Conservation (phyloP, 106 monocot species). For the Hemerocallis citrina region DNA sequence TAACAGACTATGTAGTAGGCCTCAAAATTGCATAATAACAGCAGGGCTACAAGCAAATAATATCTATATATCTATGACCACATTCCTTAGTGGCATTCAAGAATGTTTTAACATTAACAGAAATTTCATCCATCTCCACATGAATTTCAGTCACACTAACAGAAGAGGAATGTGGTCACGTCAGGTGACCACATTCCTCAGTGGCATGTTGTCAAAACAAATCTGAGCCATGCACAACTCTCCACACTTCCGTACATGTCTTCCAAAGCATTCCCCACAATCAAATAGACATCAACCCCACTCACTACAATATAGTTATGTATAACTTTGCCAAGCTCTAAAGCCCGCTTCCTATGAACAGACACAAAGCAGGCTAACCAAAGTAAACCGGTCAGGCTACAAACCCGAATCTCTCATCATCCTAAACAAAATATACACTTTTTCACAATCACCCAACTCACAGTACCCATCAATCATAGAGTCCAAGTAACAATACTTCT, state of each 20-base stretch:
- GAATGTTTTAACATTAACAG: too few species aligned
- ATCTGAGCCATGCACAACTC: slow-evolving; percentile 18
- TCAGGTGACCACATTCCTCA: slow-evolving; percentile 47
- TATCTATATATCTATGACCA: too few species aligned
- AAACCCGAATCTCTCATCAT: slow-evolving; percentile 32
- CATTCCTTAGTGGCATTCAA: too few species aligned
- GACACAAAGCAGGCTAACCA: slow-evolving; percentile 47
- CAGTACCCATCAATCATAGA: slow-evolving; percentile 65
- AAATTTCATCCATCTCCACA: too few species aligned
- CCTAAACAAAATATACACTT: slow-evolving; percentile 28
- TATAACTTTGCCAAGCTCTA: slow-evolving; percentile 24
- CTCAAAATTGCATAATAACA: too few species aligned
- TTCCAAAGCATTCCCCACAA: slow-evolving; percentile 51
- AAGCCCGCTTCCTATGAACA: slow-evolving; percentile 25
- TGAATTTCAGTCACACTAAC: too few species aligned
- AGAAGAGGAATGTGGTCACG: too few species aligned
- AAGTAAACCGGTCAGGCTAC: slow-evolving; percentile 47
- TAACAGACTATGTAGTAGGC: too few species aligned
- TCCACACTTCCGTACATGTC: slow-evolving; percentile 75
- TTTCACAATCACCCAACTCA: slow-evolving; percentile 16
- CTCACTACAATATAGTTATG: slow-evolving; percentile 26
- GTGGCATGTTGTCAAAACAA: slow-evolving; percentile 42
- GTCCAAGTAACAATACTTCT: slow-evolving; percentile 59
- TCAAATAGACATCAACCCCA: slow-evolving; percentile 28
- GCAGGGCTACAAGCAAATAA: too few species aligned